Conservation (phyloP, 1,284 basidiomycete genomes). For the Xerocomus tenax region DNA sequence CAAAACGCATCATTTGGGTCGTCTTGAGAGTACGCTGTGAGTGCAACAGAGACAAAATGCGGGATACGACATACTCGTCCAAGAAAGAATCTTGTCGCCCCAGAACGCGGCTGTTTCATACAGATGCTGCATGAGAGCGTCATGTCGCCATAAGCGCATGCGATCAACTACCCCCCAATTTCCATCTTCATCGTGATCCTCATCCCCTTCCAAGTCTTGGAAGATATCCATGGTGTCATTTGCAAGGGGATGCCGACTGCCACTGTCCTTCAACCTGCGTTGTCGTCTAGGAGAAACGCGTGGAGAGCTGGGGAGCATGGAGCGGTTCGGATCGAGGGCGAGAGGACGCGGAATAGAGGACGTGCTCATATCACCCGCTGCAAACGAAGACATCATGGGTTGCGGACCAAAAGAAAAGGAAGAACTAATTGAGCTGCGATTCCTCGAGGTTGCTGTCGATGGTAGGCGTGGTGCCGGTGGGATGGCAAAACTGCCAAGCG, state of each 20-base stretch:
- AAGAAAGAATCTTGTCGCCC: constrained; percentile 92
- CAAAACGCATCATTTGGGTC: constrained; percentile 97
- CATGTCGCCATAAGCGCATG: constrained; percentile 95
- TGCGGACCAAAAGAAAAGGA: constrained; percentile 78
- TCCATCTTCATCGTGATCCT: constrained; percentile 45
- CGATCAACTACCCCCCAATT: constrained; percentile 85
- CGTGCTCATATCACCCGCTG: constrained; percentile 50
- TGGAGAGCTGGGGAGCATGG: constrained; percentile 61
- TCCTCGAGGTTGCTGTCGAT: constrained; percentile 27
- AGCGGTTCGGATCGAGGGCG: constrained; percentile 68
- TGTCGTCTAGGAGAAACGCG: constrained; percentile 52
- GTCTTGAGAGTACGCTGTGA: constrained; percentile 40
- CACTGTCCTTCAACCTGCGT: constrained; percentile 42
- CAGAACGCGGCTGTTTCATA: constrained; percentile 97
- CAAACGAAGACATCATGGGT: constrained; percentile 58
- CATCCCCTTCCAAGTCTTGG: constrained; percentile 52
- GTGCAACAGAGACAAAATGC: neutral
- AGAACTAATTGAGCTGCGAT: constrained; percentile 60
- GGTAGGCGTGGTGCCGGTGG: constrained; percentile 24
- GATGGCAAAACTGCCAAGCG: constrained; percentile 23
- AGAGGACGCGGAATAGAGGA: constrained; percentile 46
- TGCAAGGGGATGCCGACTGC: constrained; percentile 58
- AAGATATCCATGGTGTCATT: constrained; percentile 71
- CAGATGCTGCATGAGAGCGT: constrained; percentile 95
- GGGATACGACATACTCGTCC: constrained; percentile 71